Evolutionary conservation across 768 basidiomycete species (phyloP).

Genomic region (Suillus brevipes): DNA sequence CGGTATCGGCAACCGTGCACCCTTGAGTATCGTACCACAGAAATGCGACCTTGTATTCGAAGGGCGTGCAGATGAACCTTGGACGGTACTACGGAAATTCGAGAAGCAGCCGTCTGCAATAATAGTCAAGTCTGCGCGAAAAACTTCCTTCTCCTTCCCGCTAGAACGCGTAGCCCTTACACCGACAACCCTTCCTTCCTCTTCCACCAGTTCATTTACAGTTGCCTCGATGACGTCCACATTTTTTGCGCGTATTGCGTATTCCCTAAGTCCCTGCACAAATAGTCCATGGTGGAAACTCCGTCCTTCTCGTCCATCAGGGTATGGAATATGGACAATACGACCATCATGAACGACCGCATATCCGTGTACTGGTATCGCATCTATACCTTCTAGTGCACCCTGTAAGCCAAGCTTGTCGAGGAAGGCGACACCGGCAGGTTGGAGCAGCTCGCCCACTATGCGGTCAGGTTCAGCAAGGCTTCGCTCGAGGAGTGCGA

Average conservation of each 20-base stretch:
- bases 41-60: slow-evolving; percentile 74
- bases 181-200: slow-evolving; percentile 58
- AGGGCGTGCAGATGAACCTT: slow-evolving; percentile 50
- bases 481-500: slow-evolving; percentile 89
- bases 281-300: slow-evolving; percentile 95
- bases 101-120: slow-evolving; percentile 95
- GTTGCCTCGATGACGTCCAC: slow-evolving; percentile 87
- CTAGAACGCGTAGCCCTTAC: slow-evolving; percentile 54
- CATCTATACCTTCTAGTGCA: slow-evolving; percentile 85
- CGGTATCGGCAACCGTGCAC: slow-evolving; percentile 69
- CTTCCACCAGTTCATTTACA: slow-evolving; percentile 72
- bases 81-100: slow-evolving; percentile 78
- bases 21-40: slow-evolving; percentile 80
- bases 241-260: slow-evolving; percentile 56
- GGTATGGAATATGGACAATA: slow-evolving; percentile 89
- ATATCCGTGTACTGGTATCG: slow-evolving; percentile 82
- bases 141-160: slow-evolving; percentile 47
- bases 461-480: slow-evolving; percentile 93
- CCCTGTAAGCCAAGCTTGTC: slow-evolving; percentile 72
- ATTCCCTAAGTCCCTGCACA: slow-evolving; percentile 72
- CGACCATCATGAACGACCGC: slow-evolving; percentile 64
- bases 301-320: slow-evolving; percentile 66
- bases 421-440: slow-evolving; percentile 81
- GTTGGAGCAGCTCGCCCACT: slow-evolving; percentile 95
- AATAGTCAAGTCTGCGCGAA: slow-evolving; percentile 77